A percentile compares a stretch with the other conserved stretches of the same genome.
Conservation (phyloP, 2,329 filamentous ascomycete species). For the Ceratocystis colombiana region DNA sequence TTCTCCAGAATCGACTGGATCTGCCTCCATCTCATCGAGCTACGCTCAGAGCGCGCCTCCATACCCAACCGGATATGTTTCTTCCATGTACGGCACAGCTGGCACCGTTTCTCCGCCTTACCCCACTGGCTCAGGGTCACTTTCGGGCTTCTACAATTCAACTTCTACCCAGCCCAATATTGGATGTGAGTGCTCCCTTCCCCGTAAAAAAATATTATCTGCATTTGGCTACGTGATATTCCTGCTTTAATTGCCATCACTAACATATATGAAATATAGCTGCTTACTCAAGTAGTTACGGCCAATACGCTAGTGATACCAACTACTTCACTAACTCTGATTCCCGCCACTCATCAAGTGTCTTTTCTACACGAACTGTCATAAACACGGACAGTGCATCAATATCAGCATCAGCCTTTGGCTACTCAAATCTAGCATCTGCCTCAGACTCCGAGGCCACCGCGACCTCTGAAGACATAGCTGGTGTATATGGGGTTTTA, state of each 20-base stretch:
- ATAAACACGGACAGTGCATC: not conserved
- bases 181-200: slow-evolving; percentile 17
- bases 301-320: not conserved
- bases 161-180: not conserved
- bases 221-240: not conserved
- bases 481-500: not conserved
- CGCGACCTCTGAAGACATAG: not conserved
- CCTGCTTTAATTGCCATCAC: not conserved
- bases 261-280: not conserved
- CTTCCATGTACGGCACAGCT: slow-evolving; percentile 11
- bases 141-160: slow-evolving; percentile 14
- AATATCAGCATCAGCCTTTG: not conserved
- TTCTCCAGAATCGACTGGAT: not conserved
- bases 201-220: not conserved
- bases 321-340: not conserved
- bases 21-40: not conserved
- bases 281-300: not conserved
- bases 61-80: not conserved
- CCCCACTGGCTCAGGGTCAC: slow-evolving; percentile 14
- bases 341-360: slow-evolving; percentile 13
- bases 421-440: slow-evolving; percentile 9
- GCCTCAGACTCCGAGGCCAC: slow-evolving; percentile 10
- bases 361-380: slow-evolving; percentile 16
- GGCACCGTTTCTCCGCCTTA: slow-evolving; percentile 15
- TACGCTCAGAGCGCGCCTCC: not conserved